Conservation (phyloP, 2,329 filamentous ascomycete genomes). For the Cadophora luteo-olivacea region DNA sequence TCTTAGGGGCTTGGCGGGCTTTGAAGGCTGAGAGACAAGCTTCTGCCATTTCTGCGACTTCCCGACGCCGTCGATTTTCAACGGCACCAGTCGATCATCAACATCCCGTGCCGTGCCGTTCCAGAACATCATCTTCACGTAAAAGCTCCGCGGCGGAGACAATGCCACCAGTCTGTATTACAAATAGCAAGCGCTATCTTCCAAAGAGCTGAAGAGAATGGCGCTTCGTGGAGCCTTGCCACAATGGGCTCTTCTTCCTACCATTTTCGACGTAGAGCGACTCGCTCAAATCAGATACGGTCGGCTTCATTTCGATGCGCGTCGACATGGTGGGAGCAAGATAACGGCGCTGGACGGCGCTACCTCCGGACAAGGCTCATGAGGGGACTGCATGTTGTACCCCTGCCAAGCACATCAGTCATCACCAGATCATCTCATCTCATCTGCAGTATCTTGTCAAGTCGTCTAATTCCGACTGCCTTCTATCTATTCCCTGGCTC, state of each 20-base stretch:
- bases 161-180: background rate
- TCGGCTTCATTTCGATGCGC: background rate
- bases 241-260: background rate
- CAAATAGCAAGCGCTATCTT: conserved; percentile 7
- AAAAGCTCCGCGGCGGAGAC: background rate
- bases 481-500: background rate
- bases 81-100: background rate
- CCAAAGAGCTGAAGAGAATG: conserved; percentile 1
- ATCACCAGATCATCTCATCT: conserved; percentile 8
- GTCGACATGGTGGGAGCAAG: background rate
- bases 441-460: background rate
- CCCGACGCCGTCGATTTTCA: background rate
- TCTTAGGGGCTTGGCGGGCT: conserved; percentile 3
- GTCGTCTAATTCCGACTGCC: background rate
- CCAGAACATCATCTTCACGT: background rate
- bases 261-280: background rate
- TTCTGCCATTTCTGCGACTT: background rate
- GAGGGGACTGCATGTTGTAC: conserved; percentile 7
- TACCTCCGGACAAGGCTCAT: background rate
- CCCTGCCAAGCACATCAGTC: conserved; percentile 11
- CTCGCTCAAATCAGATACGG: background rate
- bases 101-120: background rate
- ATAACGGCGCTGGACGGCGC: background rate
- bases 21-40: conserved; percentile 8
- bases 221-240: background rate